Percentiles rank a stretch among this genome's conserved stretches.
Evolutionary conservation across 1,139 yeast genomes (phyloP).

Genomic region (Saccharomyces hybrid): DNA sequence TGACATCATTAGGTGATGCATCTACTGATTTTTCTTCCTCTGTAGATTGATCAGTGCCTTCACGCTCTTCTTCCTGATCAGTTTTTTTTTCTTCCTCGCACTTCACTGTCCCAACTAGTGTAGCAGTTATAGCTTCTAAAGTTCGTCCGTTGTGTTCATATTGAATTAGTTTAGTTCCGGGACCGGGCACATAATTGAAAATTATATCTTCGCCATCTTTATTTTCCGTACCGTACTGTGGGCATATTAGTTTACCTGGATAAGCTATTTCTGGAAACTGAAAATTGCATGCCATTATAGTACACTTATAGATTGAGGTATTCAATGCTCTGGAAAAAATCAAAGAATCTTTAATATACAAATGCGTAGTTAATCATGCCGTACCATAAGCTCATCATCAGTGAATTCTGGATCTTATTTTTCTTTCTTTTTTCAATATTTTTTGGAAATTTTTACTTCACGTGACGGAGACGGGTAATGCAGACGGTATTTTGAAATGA

Average conservation of each 20-base stretch:
- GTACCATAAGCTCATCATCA: background rate
- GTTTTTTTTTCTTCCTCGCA: conserved; percentile 24
- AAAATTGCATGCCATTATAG: conserved; percentile 6
- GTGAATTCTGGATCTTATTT: background rate
- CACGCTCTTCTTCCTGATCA: conserved; percentile 13
- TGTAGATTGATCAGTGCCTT: conserved; percentile 5
- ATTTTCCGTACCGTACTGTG: conserved; percentile 31
- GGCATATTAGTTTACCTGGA: conserved; percentile 69
- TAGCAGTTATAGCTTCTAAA: conserved; percentile 49
- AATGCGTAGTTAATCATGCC: background rate
- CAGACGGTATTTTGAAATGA: background rate
- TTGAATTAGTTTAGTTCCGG: conserved; percentile 35
- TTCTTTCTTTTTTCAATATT: background rate
- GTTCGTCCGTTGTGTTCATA: conserved; percentile 18
- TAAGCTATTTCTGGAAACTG: conserved; percentile 42
- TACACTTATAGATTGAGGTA: background rate
- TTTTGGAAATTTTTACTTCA: background rate
- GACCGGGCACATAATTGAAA: conserved; percentile 41
- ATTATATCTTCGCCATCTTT: conserved; percentile 24
- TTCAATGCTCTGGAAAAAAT: background rate
- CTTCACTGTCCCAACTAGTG: conserved; percentile 54
- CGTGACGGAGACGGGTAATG: background rate
- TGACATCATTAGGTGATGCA: background rate
- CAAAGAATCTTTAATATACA: background rate
- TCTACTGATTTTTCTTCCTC: conserved; percentile 2